These are phyloP conservation scores for Penicillium dipodomyicola DNA, from an alignment of 495 filamentous ascomycete genomes.

Conservation along the genomic window DNA sequence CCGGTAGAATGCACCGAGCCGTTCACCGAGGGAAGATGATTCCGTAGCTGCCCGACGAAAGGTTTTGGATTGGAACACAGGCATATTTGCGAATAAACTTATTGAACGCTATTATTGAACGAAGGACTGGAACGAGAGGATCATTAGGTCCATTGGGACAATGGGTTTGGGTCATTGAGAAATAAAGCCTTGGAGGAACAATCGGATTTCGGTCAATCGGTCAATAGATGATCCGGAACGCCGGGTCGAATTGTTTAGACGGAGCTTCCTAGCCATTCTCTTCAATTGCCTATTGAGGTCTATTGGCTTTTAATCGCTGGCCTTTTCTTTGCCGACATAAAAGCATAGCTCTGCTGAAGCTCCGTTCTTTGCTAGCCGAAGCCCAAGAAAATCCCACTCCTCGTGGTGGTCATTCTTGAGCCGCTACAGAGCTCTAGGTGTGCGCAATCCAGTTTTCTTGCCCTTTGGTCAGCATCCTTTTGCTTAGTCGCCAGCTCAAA, in stretches of 20 bases:
- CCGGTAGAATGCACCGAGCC: conserved; percentile 77
- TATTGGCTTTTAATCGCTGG: background rate
- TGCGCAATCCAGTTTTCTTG: conserved; percentile 16
- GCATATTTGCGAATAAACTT: conserved; percentile 51
- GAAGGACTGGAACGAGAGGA: background rate
- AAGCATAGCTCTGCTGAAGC: background rate
- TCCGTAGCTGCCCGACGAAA: conserved; percentile 54
- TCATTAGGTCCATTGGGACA: background rate
- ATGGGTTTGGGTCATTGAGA: background rate
- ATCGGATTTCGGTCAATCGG: conserved; percentile 11
- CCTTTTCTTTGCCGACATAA: background rate
- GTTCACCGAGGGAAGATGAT: conserved; percentile 54
- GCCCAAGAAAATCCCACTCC: background rate
- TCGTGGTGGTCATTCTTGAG: too few relatives aligned
- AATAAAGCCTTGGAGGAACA: background rate
- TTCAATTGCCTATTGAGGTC: conserved; percentile 1
- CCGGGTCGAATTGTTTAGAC: conserved; percentile 24
- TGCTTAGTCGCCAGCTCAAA: background rate
- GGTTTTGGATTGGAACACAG: conserved; percentile 68
- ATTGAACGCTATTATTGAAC: background rate
- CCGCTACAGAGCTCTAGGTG: background rate
- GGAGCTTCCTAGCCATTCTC: conserved; percentile 15
- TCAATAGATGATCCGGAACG: conserved; percentile 23
- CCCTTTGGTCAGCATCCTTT: conserved; percentile 10
- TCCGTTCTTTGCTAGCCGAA: background rate